Base-by-base conservation (phyloP, 108 stramenopile species). In the Chaetoceros muelleri region DNA sequence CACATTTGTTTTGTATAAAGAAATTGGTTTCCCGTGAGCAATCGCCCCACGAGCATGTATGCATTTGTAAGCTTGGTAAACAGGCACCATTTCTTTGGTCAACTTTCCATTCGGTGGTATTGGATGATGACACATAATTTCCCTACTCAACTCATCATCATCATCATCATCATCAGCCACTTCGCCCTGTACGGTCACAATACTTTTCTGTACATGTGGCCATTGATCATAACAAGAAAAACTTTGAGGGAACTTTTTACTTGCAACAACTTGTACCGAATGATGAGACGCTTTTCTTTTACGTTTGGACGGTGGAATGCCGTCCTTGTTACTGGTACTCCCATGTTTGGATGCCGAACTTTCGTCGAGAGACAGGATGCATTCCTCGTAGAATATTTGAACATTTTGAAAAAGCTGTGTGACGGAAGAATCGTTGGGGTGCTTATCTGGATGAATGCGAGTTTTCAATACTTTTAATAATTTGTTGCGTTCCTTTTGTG, bases 41-140 rank as follows among this genome's bases (percentile, higher is more conserved):
- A 61, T 46, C 20, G 60, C 50, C 18, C 60, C 60, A 2, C 60
- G 50, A 34, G 49, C 50, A 53, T 61, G 29, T 3, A 61, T 61
- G 40, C 60, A 61, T 34, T 52, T 2, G 34, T 40, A 61, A 16
- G 60, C 60, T 40, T 40, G 34, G 13, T 40, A 40, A 13, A 40
- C 13, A 40, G 34, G 34, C 5, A 40, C 13, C 13, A 10, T 13
- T 40, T 40, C 34, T 40, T 40, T 40, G 5, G 5, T 40, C 34
- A 40, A 40, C 5, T 10, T 40, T 5, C 34, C 34, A 40, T 40
- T 13, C 5, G 13, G 34, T 5, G 34, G 34, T 40, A 40, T 40
- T 40, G 34, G 34, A 40, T 5, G 34, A 40, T 40, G 13, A n/a
- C n/a, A n/a, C n/a, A n/a, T n/a, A n/a, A n/a, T n/a, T 40, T 40